phyloP scores from a whole-genome alignment of 106 monocot genomes.

The Vanilla planifolia region DNA sequence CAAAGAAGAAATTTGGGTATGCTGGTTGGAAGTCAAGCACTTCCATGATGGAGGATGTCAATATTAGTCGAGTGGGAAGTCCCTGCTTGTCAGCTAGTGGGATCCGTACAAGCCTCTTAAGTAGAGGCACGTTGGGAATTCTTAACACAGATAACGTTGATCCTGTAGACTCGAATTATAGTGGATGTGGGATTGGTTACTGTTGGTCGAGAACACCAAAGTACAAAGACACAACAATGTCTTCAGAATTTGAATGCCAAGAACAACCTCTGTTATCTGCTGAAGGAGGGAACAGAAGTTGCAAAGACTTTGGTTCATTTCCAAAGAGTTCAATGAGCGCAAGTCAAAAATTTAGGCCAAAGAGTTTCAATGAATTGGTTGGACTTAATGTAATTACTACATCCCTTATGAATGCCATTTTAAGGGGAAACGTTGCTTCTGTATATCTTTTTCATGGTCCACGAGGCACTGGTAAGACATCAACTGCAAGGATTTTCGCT shows the following conservation, averaged over 20 bases:
- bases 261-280: slow-evolving; percentile 57
- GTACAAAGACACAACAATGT: slow-evolving; percentile 34
- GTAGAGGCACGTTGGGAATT: slow-evolving; percentile 15
- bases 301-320: slow-evolving; percentile 23
- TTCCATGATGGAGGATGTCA: slow-evolving; percentile 16
- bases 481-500: slow-evolving; percentile 82
- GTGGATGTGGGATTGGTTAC: slow-evolving; percentile 78
- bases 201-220: slow-evolving; percentile 94
- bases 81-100: slow-evolving; percentile 56
- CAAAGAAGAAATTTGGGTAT: slow-evolving; percentile 25
- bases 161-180: slow-evolving; percentile 54
- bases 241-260: slow-evolving; percentile 54
- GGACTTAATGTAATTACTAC: slow-evolving; percentile 72
- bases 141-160: slow-evolving; percentile 33
- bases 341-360: slow-evolving; percentile 91
- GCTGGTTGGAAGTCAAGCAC: slow-evolving; percentile 24
- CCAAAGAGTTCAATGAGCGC: slow-evolving; percentile 62
- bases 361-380: slow-evolving; percentile 71
- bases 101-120: slow-evolving; percentile 28
- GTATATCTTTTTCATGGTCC: slow-evolving; percentile 94
- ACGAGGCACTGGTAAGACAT: slow-evolving; percentile 86
- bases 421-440: slow-evolving; percentile 71
- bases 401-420: slow-evolving; percentile 59
- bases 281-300: slow-evolving; percentile 23
- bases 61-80: slow-evolving; percentile 47